Base-by-base conservation (phyloP, 73 alveolate genomes). In the Blepharisma japonicum region DNA sequence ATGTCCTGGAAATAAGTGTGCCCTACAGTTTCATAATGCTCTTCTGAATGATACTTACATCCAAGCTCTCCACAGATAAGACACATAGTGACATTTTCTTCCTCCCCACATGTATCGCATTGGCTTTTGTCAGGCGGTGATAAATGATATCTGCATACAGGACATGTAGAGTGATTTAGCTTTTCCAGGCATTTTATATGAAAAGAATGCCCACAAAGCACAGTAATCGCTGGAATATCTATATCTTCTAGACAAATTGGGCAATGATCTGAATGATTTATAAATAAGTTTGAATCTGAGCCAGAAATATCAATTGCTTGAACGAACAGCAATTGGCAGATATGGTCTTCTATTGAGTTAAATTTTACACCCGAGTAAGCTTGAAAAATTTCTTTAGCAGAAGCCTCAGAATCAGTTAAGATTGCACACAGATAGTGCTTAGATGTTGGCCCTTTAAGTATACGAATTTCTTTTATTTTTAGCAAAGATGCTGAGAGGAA, bases 161-260 rank as follows among this genome's bases (percentile, higher is more conserved):
- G 91, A 81, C 91, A 84, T 6, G 87, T 84, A 6, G 83, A 32
- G 54, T 80, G 87, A 68, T 68, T 68, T 87, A 87, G 79, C 54
- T 56, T 54, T 54, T 51, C 32, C 5, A 84, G 77, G 50, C 91
- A 84, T 80, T 80, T 80, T 61, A 71, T 49, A 68, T 84, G 87
- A 70, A 84, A 84, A 20, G 76, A 68, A 72, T 84, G 91, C 50
- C 91, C 78, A 46, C 91, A 84, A 25, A 84, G 81, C 23, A 84
- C 56, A 6, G 87, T 66, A 6, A 84, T 21, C 51, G 86, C 71
- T 48, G 32, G 18, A 9, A 14, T 50, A n/a, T 55, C 25, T 0
- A 84, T 46, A 25, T 79, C 61, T 39, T 84, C 91, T 9, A 84
- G 38, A 61, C 91, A 84, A 48, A 84, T 84, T 11, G 91, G 91